Base-by-base conservation (phyloP, 176 grass and related monocot species). In the Eremochloa ophiuroides region DNA sequence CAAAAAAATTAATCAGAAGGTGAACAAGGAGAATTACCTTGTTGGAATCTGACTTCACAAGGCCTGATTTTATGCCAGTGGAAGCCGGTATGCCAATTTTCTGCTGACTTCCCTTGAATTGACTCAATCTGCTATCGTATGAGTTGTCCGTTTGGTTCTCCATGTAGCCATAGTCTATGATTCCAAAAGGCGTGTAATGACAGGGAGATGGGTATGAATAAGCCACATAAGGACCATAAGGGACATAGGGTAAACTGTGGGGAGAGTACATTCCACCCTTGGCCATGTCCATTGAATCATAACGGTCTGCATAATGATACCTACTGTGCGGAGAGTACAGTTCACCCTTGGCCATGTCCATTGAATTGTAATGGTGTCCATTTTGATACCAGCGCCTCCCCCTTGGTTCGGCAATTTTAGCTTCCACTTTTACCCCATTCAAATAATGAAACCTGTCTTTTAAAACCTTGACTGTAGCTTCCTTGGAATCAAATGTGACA, bases 401-500 rank as follows among this genome's bases (percentile, higher is more conserved):
- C 18, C 77, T 91, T 26, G 91, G 91, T 44, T 90, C 40, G 0
- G 79, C 89, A 4, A 18, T 29, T 41, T 94, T 94, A 0, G 79
- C 71, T 74, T 94, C 86, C 11, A 89, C 81, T 2, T 35, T 58
- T 15, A 35, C 87, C 13, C 86, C 94, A 50, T 91, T 88, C 39
- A 97, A 69, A 22, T 88, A 43, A 67, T 94, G 86, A 28, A 86
- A 89, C 13, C 43, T 67, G 2, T 56, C 80, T 53, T 91, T n/a
- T 53, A 94, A 48, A 25, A 91, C 84, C 55, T 87, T 86, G 7
- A 12, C 7, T 5, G 74, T 62, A 23, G 84, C 81, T 50, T 91
- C 87, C 0, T 88, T 38, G 0, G 75, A 88, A 71, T 85, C 70
- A 63, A 97, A 94, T 10, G 79, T 90, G 14, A 97, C 71, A 41